Evolutionary conservation across 805 yeast species (phyloP).

Genomic region (Saccharomycopsis olivae): DNA sequence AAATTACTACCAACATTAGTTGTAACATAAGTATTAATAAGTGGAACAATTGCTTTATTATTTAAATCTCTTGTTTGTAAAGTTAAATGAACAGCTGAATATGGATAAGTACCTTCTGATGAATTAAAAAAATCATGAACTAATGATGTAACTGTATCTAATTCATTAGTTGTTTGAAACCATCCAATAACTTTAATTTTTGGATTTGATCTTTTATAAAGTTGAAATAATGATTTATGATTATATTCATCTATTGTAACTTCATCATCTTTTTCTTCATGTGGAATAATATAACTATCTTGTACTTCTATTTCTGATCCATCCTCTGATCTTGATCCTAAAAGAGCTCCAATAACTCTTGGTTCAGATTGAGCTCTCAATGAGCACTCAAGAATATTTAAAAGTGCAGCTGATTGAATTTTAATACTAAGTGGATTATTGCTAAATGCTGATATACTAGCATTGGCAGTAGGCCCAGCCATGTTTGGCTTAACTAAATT

Average conservation of each 20-base stretch:
- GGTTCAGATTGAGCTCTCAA: conserved; percentile 44
- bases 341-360: conserved; percentile 71
- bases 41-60: conserved; percentile 42
- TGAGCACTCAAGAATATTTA: conserved; percentile 66
- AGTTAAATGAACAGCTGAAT: conserved; percentile 72
- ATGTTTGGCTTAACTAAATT: conserved; percentile 37
- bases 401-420: conserved; percentile 59
- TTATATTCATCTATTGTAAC: conserved; percentile 68
- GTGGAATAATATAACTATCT: conserved; percentile 75
- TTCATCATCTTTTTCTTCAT: conserved; percentile 63
- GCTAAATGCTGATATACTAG: conserved; percentile 24
- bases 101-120: conserved; percentile 56
- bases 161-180: conserved; percentile 54
- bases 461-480: conserved; percentile 22
- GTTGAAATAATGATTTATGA: conserved; percentile 57
- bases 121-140: conserved; percentile 77
- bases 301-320: conserved; percentile 64
- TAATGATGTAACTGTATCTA: conserved; percentile 64
- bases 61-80: conserved; percentile 44
- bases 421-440: conserved; percentile 39
- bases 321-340: conserved; percentile 77
- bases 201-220: conserved; percentile 71
- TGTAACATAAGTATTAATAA: conserved; percentile 60
- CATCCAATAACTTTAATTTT: conserved; percentile 75
- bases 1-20: conserved; percentile 53